Evolutionary conservation across 768 basidiomycete genomes (phyloP).

Genomic region (Flagelloscypha sp.): DNA sequence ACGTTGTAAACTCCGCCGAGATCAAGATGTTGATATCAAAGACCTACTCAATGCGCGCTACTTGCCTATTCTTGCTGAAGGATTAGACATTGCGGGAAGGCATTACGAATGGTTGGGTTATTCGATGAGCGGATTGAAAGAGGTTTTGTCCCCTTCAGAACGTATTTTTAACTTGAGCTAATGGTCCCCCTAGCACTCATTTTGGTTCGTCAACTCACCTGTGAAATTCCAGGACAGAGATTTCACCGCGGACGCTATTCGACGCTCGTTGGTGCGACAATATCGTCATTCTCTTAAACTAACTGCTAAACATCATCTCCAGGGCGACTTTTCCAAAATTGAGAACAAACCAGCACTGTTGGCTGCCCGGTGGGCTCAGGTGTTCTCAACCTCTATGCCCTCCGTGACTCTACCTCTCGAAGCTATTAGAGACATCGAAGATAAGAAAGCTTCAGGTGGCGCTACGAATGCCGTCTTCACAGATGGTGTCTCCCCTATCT

Average conservation of each 20-base stretch:
- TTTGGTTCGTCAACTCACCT: no score
- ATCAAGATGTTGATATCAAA: slow-evolving; percentile 20
- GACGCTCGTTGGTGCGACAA: slow-evolving; percentile 1
- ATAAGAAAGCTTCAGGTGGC: slow-evolving; percentile 19
- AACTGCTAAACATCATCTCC: background rate
- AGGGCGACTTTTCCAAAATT: slow-evolving; percentile 34
- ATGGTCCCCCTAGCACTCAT: no score
- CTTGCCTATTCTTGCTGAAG: slow-evolving; percentile 23
- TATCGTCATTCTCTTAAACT: no score
- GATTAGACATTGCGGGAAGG: slow-evolving; percentile 34
- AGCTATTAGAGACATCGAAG: slow-evolving; percentile 24
- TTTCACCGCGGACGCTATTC: background rate
- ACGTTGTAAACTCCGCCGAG: slow-evolving; percentile 26
- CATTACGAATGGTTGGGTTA: slow-evolving; percentile 40
- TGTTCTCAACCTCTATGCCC: slow-evolving; percentile 44
- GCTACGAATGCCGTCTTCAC: slow-evolving; percentile 41
- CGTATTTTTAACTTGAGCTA: no score
- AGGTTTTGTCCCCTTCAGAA: no score
- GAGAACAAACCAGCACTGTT: slow-evolving; percentile 35
- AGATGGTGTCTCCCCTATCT: slow-evolving; percentile 44
- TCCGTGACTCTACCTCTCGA: slow-evolving; percentile 27
- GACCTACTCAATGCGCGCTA: slow-evolving; percentile 26
- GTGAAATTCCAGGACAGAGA: no score
- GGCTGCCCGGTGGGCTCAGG: slow-evolving; percentile 47
- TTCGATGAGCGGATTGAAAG: slow-evolving; percentile 43